Conservation (phyloP, 345 rosid species). For the Nephelium lappaceum region DNA sequence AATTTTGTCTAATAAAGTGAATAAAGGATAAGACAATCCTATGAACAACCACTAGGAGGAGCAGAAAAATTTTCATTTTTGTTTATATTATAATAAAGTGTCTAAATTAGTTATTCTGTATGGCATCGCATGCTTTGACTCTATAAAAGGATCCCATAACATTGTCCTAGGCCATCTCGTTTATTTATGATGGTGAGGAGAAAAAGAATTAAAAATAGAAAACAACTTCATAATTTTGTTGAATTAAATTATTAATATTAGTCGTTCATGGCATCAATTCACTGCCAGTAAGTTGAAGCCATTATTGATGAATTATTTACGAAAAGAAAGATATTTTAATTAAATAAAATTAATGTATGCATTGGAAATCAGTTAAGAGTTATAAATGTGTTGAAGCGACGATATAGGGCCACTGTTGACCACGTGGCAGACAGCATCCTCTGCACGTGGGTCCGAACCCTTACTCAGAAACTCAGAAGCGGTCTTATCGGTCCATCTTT, state of each 20-base stretch:
- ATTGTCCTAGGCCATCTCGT: neutral
- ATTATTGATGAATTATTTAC: slow-evolving; percentile 21
- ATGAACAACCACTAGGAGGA: no score
- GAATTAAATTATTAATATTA: slow-evolving; percentile 5
- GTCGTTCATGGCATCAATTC: slow-evolving; percentile 7
- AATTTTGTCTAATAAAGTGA: no score
- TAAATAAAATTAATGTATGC: neutral
- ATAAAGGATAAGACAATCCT: no score
- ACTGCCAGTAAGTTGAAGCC: neutral
- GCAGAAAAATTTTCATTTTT: no score
- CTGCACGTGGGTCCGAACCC: slow-evolving; percentile 27
- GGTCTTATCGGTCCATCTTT: slow-evolving; percentile 22
- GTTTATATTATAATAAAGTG: no score
- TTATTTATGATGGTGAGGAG: neutral
- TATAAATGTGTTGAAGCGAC: slow-evolving; percentile 25
- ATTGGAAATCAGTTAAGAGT: neutral
- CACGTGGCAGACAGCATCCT: slow-evolving; percentile 58
- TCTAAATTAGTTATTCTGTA: no score
- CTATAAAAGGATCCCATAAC: neutral
- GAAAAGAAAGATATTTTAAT: no score
- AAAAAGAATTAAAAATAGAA: neutral
- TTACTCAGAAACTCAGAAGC: neutral
- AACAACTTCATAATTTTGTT: slow-evolving; percentile 13
- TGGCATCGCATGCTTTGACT: no score
- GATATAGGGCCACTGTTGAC: slow-evolving; percentile 43